These are phyloP conservation scores for Madurella fahalii DNA, from an alignment of 2,329 filamentous ascomycete species.

Conservation along the genomic window DNA sequence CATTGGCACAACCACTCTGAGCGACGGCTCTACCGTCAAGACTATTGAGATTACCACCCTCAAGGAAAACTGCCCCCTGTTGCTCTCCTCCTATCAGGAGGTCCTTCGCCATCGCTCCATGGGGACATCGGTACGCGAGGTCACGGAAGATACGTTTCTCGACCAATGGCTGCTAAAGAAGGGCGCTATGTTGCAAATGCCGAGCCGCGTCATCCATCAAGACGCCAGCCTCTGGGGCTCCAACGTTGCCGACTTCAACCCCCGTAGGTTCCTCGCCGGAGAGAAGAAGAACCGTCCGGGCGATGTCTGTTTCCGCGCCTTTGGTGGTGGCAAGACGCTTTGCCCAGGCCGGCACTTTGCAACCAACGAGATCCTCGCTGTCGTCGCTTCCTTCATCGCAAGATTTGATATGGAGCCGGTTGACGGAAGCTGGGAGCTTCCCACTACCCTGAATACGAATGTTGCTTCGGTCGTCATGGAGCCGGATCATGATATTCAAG, in stretches of 20 bases:
- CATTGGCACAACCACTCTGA: no score
- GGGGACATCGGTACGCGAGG: neutral
- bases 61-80: no score
- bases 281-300: constrained; percentile 24
- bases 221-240: neutral
- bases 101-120: constrained; percentile 2
- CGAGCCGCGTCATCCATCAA: no score
- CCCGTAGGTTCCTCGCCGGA: constrained; percentile 25
- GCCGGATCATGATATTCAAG: constrained; percentile 19
- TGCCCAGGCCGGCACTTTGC: constrained; percentile 1
- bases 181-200: no score
- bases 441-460: constrained; percentile 28
- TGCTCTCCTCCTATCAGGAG: no score
- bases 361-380: neutral
- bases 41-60: no score
- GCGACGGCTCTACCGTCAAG: no score
- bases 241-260: constrained; percentile 5
- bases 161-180: no score
- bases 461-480: constrained; percentile 30
- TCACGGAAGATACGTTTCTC: no score
- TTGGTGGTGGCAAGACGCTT: neutral
- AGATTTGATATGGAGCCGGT: constrained; percentile 28
- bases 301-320: constrained; percentile 18
- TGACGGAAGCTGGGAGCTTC: constrained; percentile 23
- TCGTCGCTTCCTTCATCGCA: constrained; percentile 23